Base-by-base conservation (phyloP, 108 stramenopile genomes). In the Ochromonas danica region DNA sequence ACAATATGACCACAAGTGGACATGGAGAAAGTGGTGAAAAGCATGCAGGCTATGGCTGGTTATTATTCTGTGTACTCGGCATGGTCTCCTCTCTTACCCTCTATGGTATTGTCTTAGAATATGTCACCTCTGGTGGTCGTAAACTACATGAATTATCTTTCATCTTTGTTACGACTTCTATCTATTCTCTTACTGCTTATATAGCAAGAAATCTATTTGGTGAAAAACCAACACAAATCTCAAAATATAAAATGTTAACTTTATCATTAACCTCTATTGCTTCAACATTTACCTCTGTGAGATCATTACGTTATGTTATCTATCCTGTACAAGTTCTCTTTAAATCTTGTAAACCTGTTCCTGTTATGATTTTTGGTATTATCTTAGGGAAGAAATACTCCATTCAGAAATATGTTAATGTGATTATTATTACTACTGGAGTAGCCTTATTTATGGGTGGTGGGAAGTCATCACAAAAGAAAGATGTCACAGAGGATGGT, bases 381-480 rank as follows among this genome's bases (percentile, higher is more conserved):
- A 57, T 96, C 3, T 92, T 98, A 91, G 95, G 95, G 35, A 96
- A 98, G 85, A 88, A 89, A 74, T 90, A 98, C 81, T 93, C 94
- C 28, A 30, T 90, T 33, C 88, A 90, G 75, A 96, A 96, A 81
- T 98, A 96, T 82, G 75, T 95, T 57, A 98, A 96, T 83, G 95
- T 98, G 17, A 81, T 78, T 43, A 80, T 96, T 81, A 96, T 98
- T 82, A 93, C 94, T 27, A 77, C 80, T 0, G 97, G 97, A 77
- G 95, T 98, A 0, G 95, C 94, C 1, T 79, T 98, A 40, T 98
- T 98, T 83, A 96, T 98, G 97, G 91, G 92, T n/a, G 95, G 93
- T 57, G 92, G 93, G 10, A 75, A 33, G 3, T 75, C 72, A 27
- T 14, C 72, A 6, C 6, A 33, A 10, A 35, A 28, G 10, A 3